Evolutionary conservation across 352 stramenopile genomes (phyloP).

Genomic region (Phytopythium aichiense): DNA sequence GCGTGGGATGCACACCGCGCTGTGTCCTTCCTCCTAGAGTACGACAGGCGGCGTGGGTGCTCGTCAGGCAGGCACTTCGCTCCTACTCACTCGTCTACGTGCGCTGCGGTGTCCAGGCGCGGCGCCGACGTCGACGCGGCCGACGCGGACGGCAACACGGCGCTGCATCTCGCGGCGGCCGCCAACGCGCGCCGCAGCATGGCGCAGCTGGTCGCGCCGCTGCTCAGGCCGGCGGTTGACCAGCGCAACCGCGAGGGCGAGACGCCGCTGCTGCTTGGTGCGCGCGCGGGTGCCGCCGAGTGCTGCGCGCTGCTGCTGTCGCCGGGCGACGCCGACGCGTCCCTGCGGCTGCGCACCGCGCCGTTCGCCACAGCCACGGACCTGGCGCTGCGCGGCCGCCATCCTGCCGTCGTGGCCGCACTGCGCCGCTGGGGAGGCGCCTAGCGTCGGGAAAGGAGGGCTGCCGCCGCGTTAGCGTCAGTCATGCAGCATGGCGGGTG

Average conservation of each 20-base stretch:
- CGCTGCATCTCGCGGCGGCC: constrained; percentile 11
- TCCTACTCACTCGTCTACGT: neutral
- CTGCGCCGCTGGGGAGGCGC: neutral
- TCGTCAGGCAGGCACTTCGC: neutral
- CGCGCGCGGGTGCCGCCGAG: constrained; percentile 3
- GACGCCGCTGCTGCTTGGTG: constrained; percentile 12
- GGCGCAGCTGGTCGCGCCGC: constrained; percentile 1
- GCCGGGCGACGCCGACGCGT: constrained; percentile 6
- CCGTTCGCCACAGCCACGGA: constrained; percentile 15
- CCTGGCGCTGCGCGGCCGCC: constrained; percentile 11
- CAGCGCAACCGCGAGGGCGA: constrained; percentile 11
- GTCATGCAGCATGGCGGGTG: too few relatives aligned
- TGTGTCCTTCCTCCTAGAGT: constrained; percentile 9
- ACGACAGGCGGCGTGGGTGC: neutral
- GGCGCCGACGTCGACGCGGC: constrained; percentile 5
- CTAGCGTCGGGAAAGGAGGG: neutral
- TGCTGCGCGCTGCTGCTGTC: constrained; percentile 11
- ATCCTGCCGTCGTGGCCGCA: constrained; percentile 2
- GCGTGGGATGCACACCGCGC: constrained; percentile 10
- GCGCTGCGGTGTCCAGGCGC: neutral
- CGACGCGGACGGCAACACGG: constrained; percentile 12
- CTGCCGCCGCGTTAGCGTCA: neutral
- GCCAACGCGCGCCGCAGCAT: constrained; percentile 7
- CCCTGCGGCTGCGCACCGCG: constrained; percentile 4
- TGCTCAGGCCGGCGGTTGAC: constrained; percentile 1